Conservation (phyloP, 805 yeast species). For the Debaryomyces maramus region DNA sequence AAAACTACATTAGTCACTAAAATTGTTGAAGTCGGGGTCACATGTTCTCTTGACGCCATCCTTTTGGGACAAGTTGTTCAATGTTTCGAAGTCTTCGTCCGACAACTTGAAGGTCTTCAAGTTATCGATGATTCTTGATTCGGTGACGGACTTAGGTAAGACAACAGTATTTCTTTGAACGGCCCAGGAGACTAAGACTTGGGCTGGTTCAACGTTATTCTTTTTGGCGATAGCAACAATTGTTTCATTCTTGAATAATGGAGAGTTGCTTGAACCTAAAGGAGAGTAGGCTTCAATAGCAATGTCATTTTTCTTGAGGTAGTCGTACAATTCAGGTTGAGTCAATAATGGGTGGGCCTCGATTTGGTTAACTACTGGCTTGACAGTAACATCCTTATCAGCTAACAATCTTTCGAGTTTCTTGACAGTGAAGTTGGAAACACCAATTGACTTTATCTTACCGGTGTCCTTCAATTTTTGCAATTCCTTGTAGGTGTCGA, state of each 20-base stretch:
- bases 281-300: constrained; percentile 29
- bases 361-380: constrained; percentile 58
- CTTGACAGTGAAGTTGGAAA: constrained; percentile 50
- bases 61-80: constrained; percentile 30
- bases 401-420: constrained; percentile 46
- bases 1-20: constrained; percentile 7
- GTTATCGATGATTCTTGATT: constrained; percentile 36
- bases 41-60: constrained; percentile 37
- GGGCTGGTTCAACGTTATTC: constrained; percentile 33
- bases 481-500: constrained; percentile 45
- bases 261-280: constrained; percentile 37
- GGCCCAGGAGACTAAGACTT: constrained; percentile 41
- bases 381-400: constrained; percentile 32
- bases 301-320: constrained; percentile 44
- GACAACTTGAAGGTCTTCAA: constrained; percentile 35
- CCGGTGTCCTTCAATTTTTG: constrained; percentile 28
- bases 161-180: constrained; percentile 39
- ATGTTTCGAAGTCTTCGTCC: constrained; percentile 36
- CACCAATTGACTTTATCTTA: constrained; percentile 54
- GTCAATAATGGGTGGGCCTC: constrained; percentile 43
- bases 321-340: constrained; percentile 58
- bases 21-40: constrained; percentile 23
- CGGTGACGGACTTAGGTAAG: constrained; percentile 40
- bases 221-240: constrained; percentile 30
- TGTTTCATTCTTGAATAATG: constrained; percentile 33